Percentiles rank a stretch among this genome's conserved stretches.
Evolutionary conservation across 2,329 filamentous ascomycete species (phyloP).

Genomic region (Aspergillus bombycis): DNA sequence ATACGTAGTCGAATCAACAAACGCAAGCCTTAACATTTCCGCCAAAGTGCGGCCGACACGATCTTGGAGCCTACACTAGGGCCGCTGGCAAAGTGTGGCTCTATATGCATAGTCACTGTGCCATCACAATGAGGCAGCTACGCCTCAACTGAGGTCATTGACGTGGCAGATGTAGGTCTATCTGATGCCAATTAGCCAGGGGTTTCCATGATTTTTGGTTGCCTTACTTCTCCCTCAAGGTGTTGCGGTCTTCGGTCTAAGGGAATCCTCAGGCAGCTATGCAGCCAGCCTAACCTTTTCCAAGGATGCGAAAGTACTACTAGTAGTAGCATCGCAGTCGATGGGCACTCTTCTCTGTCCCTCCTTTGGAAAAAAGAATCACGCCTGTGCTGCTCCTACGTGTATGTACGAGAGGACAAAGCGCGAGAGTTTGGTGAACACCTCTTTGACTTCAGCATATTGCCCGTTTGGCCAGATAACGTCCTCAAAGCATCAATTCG

Average conservation of each 20-base stretch:
- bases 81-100: conserved; percentile 8
- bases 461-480: background rate
- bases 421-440: background rate
- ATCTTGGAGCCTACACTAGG: conserved; percentile 1
- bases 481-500: background rate
- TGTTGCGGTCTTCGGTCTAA: background rate
- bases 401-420: background rate
- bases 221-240: background rate
- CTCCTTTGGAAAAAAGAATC: background rate
- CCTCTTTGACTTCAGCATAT: too few species aligned
- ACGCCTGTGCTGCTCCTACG: background rate
- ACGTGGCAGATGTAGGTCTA: conserved; percentile 21
- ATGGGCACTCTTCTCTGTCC: background rate
- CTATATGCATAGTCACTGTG: conserved; percentile 17
- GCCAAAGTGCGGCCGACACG: conserved; percentile 9
- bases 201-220: background rate
- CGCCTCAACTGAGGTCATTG: conserved; percentile 16
- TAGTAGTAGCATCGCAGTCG: background rate
- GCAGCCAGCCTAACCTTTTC: background rate
- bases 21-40: conserved; percentile 6
- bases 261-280: conserved; percentile 1
- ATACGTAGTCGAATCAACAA: background rate
- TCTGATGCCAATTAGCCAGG: conserved; percentile 1
- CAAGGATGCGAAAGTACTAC: background rate
- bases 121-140: conserved; percentile 19